Evolutionary conservation across 2,329 filamentous ascomycete species (phyloP).

Genomic region (Westerdykella aurantiaca): DNA sequence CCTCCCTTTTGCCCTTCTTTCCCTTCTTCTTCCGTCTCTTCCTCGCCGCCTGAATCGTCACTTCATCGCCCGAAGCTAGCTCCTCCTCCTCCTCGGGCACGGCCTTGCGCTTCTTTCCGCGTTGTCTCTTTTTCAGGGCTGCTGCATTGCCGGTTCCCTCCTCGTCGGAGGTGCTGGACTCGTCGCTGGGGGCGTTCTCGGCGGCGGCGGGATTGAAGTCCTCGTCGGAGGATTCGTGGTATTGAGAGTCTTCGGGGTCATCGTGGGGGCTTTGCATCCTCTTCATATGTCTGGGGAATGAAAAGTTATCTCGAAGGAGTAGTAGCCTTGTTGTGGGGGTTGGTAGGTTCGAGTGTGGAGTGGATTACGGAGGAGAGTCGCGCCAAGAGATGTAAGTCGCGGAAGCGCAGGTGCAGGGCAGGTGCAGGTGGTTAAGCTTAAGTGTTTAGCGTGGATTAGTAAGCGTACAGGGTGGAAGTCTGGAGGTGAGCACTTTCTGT

Average conservation of each 20-base stretch:
- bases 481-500: too few species aligned
- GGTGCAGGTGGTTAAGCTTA: too few species aligned
- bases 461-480: too few species aligned
- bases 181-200: conserved; percentile 44
- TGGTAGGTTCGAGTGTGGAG: too few species aligned
- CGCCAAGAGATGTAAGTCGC: too few species aligned
- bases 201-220: conserved; percentile 68
- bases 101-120: conserved; percentile 18
- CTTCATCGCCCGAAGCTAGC: conserved; percentile 62
- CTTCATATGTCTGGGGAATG: too few species aligned
- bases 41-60: conserved; percentile 55
- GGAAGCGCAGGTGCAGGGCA: too few species aligned
- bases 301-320: too few species aligned
- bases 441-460: too few species aligned
- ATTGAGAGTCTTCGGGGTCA: conserved; percentile 39
- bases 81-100: conserved; percentile 11
- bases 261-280: conserved; percentile 9
- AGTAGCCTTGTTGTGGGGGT: too few species aligned
- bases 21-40: conserved; percentile 44
- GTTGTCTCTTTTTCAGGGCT: conserved; percentile 10
- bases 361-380: too few species aligned
- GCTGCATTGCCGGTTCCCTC: background rate
- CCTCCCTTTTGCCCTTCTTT: conserved; percentile 32
- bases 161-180: conserved; percentile 46
- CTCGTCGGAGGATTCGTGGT: conserved; percentile 63